Base-by-base conservation (phyloP, 208 protist species). In the Trypanosoma vivax region DNA sequence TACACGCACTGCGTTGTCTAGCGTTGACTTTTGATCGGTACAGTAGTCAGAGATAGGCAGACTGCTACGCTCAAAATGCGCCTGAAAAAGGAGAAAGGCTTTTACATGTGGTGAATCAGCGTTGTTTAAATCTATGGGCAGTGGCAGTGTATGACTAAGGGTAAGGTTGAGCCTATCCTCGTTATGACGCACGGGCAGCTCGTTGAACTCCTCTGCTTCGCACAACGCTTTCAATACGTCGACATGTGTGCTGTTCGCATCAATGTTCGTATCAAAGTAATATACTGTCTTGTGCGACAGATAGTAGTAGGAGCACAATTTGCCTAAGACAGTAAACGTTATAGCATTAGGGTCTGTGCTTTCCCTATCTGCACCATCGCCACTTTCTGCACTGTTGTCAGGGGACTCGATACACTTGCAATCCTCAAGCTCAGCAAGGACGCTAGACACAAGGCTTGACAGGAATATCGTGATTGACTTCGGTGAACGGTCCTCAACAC, bases 291-390 rank as follows among this genome's bases (percentile, higher is more conserved):
- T 66, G 70, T 99, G 95, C 11, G 84, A 83, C 6, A 99, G 84
- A 76, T 99, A 99, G 75, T 99, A 99, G 84, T 96, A 99, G 7
- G 96, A 97, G n/a, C 96, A 97, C 30, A 99, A 87, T 45, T 90
- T 88, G 9, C 97, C 98, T 13, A 99, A 75, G 7, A 97, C 90
- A 21, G 91, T 90, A 39, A 90, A 83, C 47, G 69, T 64, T 35
- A 95, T 60, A 2, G 71, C 79, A 49, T 93, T 65, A 14, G 77
- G 73, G 37, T 68, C 45, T 16, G 28, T 23, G 13, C 50, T 42
- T 24, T 42, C 48, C 19, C 39, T n/a, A 55, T 40, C 24, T 65
- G 88, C 65, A 14, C 50, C 55, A 47, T 85, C 69, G 29, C 53
- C n/a, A 37, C 63, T 50, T 19, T 79, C 69, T 43, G 74, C 75